phyloP scores from a whole-genome alignment of 2,329 filamentous ascomycete genomes.

The Exophiala calicioides region DNA sequence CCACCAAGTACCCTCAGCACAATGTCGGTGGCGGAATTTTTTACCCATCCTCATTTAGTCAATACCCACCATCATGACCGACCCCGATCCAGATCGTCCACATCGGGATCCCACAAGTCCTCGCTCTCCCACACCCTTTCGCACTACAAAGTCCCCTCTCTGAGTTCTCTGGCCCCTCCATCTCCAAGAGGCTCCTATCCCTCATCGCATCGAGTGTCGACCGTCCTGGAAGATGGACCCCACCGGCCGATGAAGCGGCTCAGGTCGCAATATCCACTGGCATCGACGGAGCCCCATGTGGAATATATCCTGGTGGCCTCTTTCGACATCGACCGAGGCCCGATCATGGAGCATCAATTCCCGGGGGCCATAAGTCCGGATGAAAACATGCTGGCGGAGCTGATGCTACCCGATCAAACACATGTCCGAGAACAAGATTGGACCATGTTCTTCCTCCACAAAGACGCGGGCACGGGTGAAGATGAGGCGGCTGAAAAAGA shows the following conservation, averaged over 20 bases:
- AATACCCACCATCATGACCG: slow-evolving; percentile 16
- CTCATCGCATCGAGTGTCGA: slow-evolving; percentile 42
- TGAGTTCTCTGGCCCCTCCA: slow-evolving; percentile 56
- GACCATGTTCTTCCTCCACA: slow-evolving; percentile 99
- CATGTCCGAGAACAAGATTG: slow-evolving; percentile 95
- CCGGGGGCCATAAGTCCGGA: slow-evolving; percentile 93
- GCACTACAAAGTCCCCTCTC: slow-evolving; percentile 55
- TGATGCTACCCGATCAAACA: slow-evolving; percentile 97
- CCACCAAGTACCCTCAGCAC: slow-evolving; percentile 4
- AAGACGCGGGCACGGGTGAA: slow-evolving; percentile 83
- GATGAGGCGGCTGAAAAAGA: slow-evolving; percentile 63
- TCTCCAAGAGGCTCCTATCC: slow-evolving; percentile 50
- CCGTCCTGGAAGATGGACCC: slow-evolving; percentile 29
- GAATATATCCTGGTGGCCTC: slow-evolving; percentile 97
- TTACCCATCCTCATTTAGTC: slow-evolving; percentile 20
- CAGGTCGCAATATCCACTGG: slow-evolving; percentile 74
- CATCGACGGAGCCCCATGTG: slow-evolving; percentile 84
- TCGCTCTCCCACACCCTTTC: slow-evolving; percentile 30
- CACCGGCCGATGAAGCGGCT: slow-evolving; percentile 51
- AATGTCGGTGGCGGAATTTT: slow-evolving; percentile 18
- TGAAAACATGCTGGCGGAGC: slow-evolving; percentile 95
- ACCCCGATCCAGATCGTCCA: slow-evolving; percentile 48
- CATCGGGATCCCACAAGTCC: slow-evolving; percentile 50
- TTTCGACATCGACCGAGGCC: slow-evolving; percentile 94
- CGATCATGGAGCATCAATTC: slow-evolving; percentile 98